These are phyloP conservation scores for Albizia julibrissin DNA, from an alignment of 306 rosid genomes.

Conservation along the genomic window DNA sequence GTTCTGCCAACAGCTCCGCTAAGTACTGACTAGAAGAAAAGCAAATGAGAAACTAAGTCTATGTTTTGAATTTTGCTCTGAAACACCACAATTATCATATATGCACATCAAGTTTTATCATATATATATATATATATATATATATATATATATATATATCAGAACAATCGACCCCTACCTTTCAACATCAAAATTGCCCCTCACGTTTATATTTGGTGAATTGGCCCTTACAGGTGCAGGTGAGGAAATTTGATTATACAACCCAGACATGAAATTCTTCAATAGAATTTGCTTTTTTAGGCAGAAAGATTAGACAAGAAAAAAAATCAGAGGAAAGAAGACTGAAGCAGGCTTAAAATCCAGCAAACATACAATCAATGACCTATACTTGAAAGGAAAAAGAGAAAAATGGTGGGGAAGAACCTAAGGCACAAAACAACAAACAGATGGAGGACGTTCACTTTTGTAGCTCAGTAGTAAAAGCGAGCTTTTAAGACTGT, in stretches of 20 bases:
- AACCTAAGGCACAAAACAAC: conserved; percentile 39
- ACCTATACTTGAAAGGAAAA: conserved; percentile 30
- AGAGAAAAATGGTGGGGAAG: conserved; percentile 32
- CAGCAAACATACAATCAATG: conserved; percentile 29
- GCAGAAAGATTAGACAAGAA: conserved; percentile 19
- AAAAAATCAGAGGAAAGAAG: conserved; percentile 21
- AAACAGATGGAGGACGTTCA: conserved; percentile 47
- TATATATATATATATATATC: neutral
- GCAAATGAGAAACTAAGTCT: conserved; percentile 22
- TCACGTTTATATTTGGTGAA: conserved; percentile 52
- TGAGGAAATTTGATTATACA: conserved; percentile 49
- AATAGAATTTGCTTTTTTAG: conserved; percentile 10
- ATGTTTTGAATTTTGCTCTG: neutral
- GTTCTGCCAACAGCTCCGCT: conserved; percentile 52
- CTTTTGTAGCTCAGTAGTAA: conserved; percentile 52
- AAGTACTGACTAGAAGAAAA: conserved; percentile 55
- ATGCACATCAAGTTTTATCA: neutral
- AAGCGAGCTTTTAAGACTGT: conserved; percentile 46
- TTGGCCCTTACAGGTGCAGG: conserved; percentile 51
- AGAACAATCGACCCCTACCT: conserved; percentile 35
- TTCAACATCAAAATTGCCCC: conserved; percentile 53
- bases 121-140: neutral
- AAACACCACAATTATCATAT: neutral
- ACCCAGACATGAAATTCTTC: conserved; percentile 45
- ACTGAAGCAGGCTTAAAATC: conserved; percentile 23